Evolutionary conservation across 2,329 filamentous ascomycete species (phyloP), one percentile per base, ranked within the genome.

Genomic region (Pseudogymnoascus sp.): DNA sequence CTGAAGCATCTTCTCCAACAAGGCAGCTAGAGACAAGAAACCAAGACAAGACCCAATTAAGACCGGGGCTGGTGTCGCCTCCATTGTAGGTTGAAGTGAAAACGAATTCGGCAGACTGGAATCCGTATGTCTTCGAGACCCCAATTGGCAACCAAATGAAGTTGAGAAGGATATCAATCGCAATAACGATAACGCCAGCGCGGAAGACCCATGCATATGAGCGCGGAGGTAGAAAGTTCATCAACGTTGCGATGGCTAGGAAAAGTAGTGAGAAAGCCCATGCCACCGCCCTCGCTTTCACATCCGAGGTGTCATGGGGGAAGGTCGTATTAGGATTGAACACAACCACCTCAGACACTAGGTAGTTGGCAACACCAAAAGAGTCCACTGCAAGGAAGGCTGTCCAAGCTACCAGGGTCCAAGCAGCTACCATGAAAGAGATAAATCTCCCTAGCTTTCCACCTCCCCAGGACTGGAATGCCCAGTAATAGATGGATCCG

Each of bases 111-210:
- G 77, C 77, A 17, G 74, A 69, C 61, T 78, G 77, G 63, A 79
- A 79, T 6, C 78, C 78, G 65, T 78, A 79, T 0, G 74, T 76
- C 61, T 76, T 72, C 3, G 75, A 76, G 1, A 78, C 76, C 1
- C 74, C 77, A 44, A 79, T 79, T 1, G 78, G 77, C 31, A 79
- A 70, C 78, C 78, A 79, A 65, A 79, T 77, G 62, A 79, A 74
- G 70, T 79, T 79, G 61, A 79, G 71, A 40, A 77, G 62, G 67
- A 79, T 78, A 67, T 79, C 78, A 40, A 79, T 69, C 15, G 76
- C 64, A 57, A 79, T 78, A 38, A 61, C 36, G 0, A 40, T 61
- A 40, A 62, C 60, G 15, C 60, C 60, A 28, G 60, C 60, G 17
- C 60, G 60, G 60, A 62, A 62, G 38, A 62, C 60, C 60, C 60